These are phyloP conservation scores for Thermomucor indicae-seudaticae DNA, from an alignment of 371 early-diverging fungal genomes.

Conservation along the genomic window DNA sequence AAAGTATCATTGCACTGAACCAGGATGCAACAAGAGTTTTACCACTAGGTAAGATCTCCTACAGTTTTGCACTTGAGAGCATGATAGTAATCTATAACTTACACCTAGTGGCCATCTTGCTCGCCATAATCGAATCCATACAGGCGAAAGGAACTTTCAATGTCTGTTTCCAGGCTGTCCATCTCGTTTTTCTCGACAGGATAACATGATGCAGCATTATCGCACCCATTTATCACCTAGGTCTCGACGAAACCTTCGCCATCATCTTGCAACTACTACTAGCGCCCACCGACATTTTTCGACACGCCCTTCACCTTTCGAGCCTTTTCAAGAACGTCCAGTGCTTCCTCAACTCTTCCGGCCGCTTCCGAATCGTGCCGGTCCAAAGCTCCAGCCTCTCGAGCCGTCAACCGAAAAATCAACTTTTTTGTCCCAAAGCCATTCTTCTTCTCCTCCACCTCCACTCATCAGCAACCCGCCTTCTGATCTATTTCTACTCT, in stretches of 20 bases:
- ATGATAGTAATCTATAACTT: background rate
- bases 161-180: constrained; percentile 75
- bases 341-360: constrained; percentile 5
- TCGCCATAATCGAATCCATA: constrained; percentile 85
- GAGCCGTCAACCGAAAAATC: constrained; percentile 9
- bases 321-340: too few species aligned
- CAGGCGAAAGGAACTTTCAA: constrained; percentile 84
- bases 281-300: too few species aligned
- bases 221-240: constrained; percentile 67
- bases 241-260: constrained; percentile 39
- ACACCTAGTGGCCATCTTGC: constrained; percentile 72
- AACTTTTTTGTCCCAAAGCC: background rate
- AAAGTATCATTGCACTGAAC: constrained; percentile 52
- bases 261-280: too few species aligned
- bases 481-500: too few species aligned
- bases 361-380: constrained; percentile 2
- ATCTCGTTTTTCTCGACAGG: constrained; percentile 80
- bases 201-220: constrained; percentile 88
- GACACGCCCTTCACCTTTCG: too few species aligned
- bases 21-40: constrained; percentile 58
- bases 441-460: too few species aligned
- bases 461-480: too few species aligned
- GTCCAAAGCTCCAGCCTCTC: constrained; percentile 12
- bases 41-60: constrained; percentile 51
- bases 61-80: background rate